Evolutionary conservation across 257 asterid species (phyloP), one percentile per base, ranked within the genome.

Genomic region (Verbascum thapsus): DNA sequence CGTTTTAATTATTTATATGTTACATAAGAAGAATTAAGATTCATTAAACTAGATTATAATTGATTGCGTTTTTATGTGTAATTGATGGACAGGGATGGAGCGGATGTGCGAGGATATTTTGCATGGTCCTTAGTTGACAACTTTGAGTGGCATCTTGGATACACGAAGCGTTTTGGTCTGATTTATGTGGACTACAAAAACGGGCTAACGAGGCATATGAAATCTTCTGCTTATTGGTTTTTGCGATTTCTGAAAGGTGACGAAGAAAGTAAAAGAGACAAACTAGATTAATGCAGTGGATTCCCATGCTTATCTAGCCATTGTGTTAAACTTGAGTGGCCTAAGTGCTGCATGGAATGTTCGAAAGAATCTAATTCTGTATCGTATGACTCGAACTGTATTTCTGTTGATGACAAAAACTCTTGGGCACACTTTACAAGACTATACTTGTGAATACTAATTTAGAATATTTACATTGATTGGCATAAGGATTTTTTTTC

Each of bases 41-140:
- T 26, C 2, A 26, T 58, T 32, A 64, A 65, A 45, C 23, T 10
- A 10, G 39, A 22, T 45, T 19, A 22, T 15, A n/a, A 61, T 1
- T 26, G 32, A 26, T 26, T 26, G 5, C n/a, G 5, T 26, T 26
- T 11, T 48, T 59, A 18, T 64, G 55, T 47, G 64, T 37, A 5
- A 77, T 37, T 61, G 58, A 37, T 56, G 58, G 42, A 42, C 78
- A 84, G 85, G 74, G 75, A 86, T 42, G 95, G 96, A 69, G 86
- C 88, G 11, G 83, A 86, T 50, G 88, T 88, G 23, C 75, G 88
- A 64, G 95, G 92, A 42, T 86, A 83, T 63, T 83, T 85, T 51
- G 82, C 80, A 8, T 88, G 95, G 95, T 71, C 95, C 1, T 78
- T 86, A 55, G 82, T 88, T 5, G 92, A 88, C 79, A 83, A 84